Base-by-base conservation (phyloP, 2,329 filamentous ascomycete species). In the Fusarium fujikuroi region DNA sequence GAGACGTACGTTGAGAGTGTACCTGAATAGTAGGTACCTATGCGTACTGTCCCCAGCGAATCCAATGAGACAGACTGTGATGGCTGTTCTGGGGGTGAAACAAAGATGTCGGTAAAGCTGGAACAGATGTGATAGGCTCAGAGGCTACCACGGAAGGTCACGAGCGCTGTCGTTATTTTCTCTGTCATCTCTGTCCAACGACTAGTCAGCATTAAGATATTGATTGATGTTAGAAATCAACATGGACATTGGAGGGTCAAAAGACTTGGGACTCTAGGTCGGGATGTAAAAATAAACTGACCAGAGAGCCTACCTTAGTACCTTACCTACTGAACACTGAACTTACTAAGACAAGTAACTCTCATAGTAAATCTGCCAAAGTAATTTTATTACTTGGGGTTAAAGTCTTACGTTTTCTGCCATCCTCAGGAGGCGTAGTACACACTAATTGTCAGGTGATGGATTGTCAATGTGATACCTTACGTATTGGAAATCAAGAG, bases 391-490 rank as follows among this genome's bases (percentile, higher is more conserved):
- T 18, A 52, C 49, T 52, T 19, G 30, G 18, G 30, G n/a, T 34
- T n/a, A 25, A 36, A 36, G 49, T 52, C 30, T 52, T 36, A 36
- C 30, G 49, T 52, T 36, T 52, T 25, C 30, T 25, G 18, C 18
- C 49, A 34, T 36, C 49, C 30, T 34, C 23, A 18, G 30, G 49
- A 52, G 66, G 58, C 49, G 70, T 74, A 56, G 49, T 43, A 44
- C 52, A 59, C 70, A 60, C 58, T 39, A 66, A 43, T 32, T 52
- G 72, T 74, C 70, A 73, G 70, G 71, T 73, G 71, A 73, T 57
- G 54, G 39, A 25, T 54, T 71, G 70, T 58, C 54, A 72, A 74
- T 68, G 70, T 74, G 62, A 70, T 73, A 49, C 46, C 52, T 68
- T 69, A 62, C 65, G 53, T 54, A 70, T 47, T 66, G 28, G 50